A percentile compares a stretch with the other conserved stretches of the same genome.
phyloP scores from a whole-genome alignment of 2,329 filamentous ascomycete genomes.

The Ceratocystis albifundus region DNA sequence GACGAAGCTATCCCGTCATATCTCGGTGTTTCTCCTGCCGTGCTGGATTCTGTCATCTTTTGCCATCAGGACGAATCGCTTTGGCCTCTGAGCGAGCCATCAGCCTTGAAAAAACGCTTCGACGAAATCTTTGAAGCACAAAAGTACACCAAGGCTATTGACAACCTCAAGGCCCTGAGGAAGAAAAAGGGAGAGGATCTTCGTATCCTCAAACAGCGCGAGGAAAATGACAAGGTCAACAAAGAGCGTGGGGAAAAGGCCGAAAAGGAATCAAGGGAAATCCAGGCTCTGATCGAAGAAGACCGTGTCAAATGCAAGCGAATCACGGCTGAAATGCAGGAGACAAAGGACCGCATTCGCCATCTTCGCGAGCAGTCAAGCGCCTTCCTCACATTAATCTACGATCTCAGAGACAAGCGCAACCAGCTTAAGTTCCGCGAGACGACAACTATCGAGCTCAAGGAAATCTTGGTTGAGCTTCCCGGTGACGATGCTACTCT shows the following conservation, averaged over 20 bases:
- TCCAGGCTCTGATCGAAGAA: slow-evolving; percentile 55
- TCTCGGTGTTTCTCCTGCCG: slow-evolving; percentile 77
- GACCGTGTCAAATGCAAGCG: slow-evolving; percentile 47
- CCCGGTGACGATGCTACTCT: slow-evolving; percentile 67
- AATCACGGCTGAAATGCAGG: slow-evolving; percentile 49
- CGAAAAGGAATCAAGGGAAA: slow-evolving; percentile 50
- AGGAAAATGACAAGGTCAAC: slow-evolving; percentile 66
- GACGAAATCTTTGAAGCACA: slow-evolving; percentile 96
- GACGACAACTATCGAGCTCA: slow-evolving; percentile 58
- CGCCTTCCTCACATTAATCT: slow-evolving; percentile 61
- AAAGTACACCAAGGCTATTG: slow-evolving; percentile 95
- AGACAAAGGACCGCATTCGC: slow-evolving; percentile 45
- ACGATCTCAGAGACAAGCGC: slow-evolving; percentile 62
- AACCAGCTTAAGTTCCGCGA: slow-evolving; percentile 61
- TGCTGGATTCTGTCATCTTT: slow-evolving; percentile 92
- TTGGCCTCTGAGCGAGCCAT: slow-evolving; percentile 88
- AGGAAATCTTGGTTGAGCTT: slow-evolving; percentile 62
- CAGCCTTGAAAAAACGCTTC: slow-evolving; percentile 79
- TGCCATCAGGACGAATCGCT: slow-evolving; percentile 97
- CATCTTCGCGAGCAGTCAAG: slow-evolving; percentile 63
- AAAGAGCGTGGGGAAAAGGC: slow-evolving; percentile 72
- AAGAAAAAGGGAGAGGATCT: slow-evolving; percentile 75
- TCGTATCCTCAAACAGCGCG: slow-evolving; percentile 57
- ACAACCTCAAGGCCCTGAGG: slow-evolving; percentile 76
- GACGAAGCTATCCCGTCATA: slow-evolving; percentile 74